Evolutionary conservation across 78 protist genomes (phyloP).

Genomic region (Speleostelium caveatum): DNA sequence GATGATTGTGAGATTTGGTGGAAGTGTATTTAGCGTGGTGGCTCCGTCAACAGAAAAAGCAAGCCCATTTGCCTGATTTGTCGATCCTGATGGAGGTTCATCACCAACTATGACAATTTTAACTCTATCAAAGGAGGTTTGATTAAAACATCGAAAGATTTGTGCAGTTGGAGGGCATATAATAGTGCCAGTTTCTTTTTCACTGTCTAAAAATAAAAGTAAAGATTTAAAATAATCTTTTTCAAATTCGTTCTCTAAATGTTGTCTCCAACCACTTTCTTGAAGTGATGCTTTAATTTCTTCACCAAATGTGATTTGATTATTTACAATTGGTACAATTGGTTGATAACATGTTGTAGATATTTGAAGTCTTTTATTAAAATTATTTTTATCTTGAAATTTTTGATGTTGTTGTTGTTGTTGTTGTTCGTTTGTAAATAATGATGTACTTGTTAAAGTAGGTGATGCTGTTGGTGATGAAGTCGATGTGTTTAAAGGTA

Average conservation of each 20-base stretch:
- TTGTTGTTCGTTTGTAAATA: neutral
- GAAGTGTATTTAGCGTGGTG: neutral
- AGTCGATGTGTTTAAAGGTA: too few species aligned
- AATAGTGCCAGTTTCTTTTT: slow-evolving; percentile 48
- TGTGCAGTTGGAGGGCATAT: slow-evolving; percentile 28
- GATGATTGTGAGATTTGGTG: slow-evolving; percentile 75
- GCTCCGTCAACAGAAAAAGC: slow-evolving; percentile 87
- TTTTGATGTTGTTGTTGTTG: too few species aligned
- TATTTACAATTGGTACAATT: neutral
- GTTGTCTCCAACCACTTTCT: slow-evolving; percentile 25
- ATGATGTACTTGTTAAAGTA: neutral
- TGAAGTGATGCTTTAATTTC: slow-evolving; percentile 27
- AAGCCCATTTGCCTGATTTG: slow-evolving; percentile 94
- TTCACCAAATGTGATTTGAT: slow-evolving; percentile 2
- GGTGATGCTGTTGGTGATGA: neutral
- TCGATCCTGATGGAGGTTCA: slow-evolving; percentile 91
- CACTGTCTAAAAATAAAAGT: slow-evolving; percentile 27
- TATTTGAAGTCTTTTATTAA: slow-evolving; percentile 1
- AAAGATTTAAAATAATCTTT: slow-evolving; percentile 32
- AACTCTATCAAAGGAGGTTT: slow-evolving; percentile 25
- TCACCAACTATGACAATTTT: slow-evolving; percentile 63
- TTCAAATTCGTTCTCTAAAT: slow-evolving; percentile 24
- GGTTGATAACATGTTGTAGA: neutral
- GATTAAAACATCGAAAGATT: slow-evolving; percentile 58
- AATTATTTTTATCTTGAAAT: slow-evolving; percentile 3